phyloP scores from a whole-genome alignment of 257 asterid genomes.

The Coffea eugenioides region DNA sequence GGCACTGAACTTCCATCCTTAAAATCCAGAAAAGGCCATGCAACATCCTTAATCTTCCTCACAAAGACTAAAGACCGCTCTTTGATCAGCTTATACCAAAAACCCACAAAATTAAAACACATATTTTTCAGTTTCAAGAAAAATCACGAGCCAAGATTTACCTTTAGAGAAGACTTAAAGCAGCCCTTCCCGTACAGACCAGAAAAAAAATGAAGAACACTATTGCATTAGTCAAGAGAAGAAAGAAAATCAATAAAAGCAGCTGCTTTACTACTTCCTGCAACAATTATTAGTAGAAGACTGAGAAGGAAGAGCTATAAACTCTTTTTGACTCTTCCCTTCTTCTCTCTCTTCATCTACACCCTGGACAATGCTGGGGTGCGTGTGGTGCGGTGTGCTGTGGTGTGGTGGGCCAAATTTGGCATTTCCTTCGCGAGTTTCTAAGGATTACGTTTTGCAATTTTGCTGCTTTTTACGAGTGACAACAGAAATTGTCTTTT shows the following conservation, averaged over 20 bases:
- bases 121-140: neutral
- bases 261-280: neutral
- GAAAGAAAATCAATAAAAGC: neutral
- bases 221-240: neutral
- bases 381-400: neutral
- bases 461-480: neutral
- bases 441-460: neutral
- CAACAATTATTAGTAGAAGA: neutral
- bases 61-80: neutral
- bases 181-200: neutral
- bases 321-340: neutral
- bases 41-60: neutral
- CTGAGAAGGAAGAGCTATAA: neutral
- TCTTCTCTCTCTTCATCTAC: neutral
- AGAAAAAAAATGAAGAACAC: neutral
- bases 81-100: neutral
- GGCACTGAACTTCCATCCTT: neutral
- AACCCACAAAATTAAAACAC: neutral
- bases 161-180: conserved; percentile 11
- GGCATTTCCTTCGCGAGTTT: neutral
- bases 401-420: neutral
- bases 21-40: conserved; percentile 7
- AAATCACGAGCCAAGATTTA: conserved; percentile 2
- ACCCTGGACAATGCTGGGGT: neutral
- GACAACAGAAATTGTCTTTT: neutral